Percentiles rank a stretch among this genome's conserved stretches.
These are phyloP conservation scores for Clohesyomyces aquaticus DNA, from an alignment of 495 filamentous ascomycete genomes.

Conservation along the genomic window DNA sequence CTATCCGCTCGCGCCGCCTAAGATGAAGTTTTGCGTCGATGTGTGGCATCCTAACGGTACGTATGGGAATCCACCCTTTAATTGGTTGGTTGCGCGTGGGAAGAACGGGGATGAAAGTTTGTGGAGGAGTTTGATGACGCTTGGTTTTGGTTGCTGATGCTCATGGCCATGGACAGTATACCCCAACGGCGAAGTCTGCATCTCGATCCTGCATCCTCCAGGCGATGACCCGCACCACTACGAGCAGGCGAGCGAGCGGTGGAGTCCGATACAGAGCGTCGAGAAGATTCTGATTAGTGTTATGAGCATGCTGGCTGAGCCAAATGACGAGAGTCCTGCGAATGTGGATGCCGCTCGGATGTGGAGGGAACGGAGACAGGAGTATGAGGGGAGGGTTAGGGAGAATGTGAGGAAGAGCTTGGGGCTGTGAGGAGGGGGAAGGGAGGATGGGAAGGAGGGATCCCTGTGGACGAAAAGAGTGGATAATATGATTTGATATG, in stretches of 20 bases:
- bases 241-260: constrained; percentile 92
- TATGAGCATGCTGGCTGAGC: constrained; percentile 99
- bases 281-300: constrained; percentile 98
- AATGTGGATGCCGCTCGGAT: constrained; percentile 98
- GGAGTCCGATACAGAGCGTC: constrained; percentile 94
- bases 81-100: too few relatives aligned
- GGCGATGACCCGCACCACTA: constrained; percentile 99
- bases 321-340: constrained; percentile 97
- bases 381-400: constrained; percentile 86
- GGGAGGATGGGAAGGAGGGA: constrained; percentile 2
- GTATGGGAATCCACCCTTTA: too few relatives aligned
- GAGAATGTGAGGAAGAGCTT: constrained; percentile 74
- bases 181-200: constrained; percentile 87
- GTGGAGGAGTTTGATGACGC: too few relatives aligned
- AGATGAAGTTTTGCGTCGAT: constrained; percentile 90
- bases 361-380: constrained; percentile 84
- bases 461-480: neutral
- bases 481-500: neutral
- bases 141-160: too few relatives aligned
- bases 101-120: too few relatives aligned
- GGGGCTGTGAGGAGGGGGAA: constrained; percentile 47
- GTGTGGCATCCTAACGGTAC: constrained; percentile 97
- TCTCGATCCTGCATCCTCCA: constrained; percentile 97
- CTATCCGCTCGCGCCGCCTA: constrained; percentile 90
- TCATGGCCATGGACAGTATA: too few relatives aligned